Evolutionary conservation across 2,329 filamentous ascomycete genomes (phyloP).

Genomic region (Monilinia aucupariae): DNA sequence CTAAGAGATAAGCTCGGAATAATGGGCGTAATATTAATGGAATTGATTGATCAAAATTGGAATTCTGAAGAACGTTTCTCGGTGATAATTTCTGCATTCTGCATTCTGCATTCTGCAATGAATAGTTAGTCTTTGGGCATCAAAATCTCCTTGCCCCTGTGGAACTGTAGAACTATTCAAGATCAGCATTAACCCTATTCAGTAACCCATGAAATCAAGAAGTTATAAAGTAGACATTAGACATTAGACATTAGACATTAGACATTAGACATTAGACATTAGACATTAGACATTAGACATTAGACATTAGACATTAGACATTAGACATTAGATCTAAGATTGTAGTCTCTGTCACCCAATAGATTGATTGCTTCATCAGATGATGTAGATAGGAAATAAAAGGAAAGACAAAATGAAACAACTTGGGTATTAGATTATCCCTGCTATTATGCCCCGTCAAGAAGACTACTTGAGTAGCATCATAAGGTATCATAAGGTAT

Average conservation of each 20-base stretch:
- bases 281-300: no score
- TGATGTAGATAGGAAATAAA: not conserved
- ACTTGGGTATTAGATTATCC: not conserved
- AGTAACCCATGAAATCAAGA: no score
- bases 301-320: no score
- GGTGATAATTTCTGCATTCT: not conserved
- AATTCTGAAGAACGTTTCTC: constrained; percentile 22
- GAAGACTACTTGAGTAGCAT: not conserved
- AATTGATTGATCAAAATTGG: constrained; percentile 35
- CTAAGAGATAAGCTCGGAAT: constrained; percentile 54
- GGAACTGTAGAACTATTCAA: not conserved
- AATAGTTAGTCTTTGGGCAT: not conserved
- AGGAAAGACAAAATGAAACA: not conserved
- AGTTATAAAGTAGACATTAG: no score
- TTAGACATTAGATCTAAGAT: constrained; percentile 4
- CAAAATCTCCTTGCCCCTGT: not conserved
- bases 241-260: no score
- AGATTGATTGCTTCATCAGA: not conserved
- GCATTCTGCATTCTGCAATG: not conserved
- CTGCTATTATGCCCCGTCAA: not conserved
- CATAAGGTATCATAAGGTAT: not conserved
- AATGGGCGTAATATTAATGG: constrained; percentile 51
- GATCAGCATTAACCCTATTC: not conserved
- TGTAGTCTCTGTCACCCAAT: not conserved
- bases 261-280: no score